These are phyloP conservation scores for Centaurea solstitialis DNA, from an alignment of 129 eudicot species.

Conservation along the genomic window DNA sequence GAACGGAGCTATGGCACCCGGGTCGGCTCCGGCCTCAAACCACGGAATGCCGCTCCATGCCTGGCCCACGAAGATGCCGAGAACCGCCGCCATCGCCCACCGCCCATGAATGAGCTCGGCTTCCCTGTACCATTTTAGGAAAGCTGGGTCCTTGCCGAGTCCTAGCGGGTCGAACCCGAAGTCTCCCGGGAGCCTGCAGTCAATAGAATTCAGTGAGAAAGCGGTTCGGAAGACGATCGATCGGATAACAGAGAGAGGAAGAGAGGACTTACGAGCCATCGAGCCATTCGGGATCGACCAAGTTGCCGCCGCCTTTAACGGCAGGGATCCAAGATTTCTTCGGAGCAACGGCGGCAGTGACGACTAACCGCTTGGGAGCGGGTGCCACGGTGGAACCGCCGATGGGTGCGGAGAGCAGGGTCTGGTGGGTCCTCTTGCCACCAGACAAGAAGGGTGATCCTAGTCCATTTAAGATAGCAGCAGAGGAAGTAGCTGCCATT, in stretches of 20 bases:
- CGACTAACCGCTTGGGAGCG: conserved; percentile 52
- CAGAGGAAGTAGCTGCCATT: conserved; percentile 57
- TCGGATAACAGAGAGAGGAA: background rate
- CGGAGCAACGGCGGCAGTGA: conserved; percentile 63
- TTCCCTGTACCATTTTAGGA: conserved; percentile 95
- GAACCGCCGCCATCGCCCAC: conserved; percentile 95
- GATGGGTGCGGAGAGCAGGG: conserved; percentile 45
- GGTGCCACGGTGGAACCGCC: conserved; percentile 26
- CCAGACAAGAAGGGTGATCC: conserved; percentile 81
- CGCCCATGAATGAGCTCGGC: conserved; percentile 97
- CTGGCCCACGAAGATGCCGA: conserved; percentile 94
- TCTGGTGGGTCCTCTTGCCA: conserved; percentile 56
- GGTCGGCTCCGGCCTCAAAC: conserved; percentile 98
- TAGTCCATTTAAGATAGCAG: conserved; percentile 77
- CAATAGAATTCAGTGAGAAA: background rate
- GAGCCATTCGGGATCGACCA: conserved; percentile 94
- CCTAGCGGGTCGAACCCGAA: conserved; percentile 95
- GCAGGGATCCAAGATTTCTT: conserved; percentile 98
- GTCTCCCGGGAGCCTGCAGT: conserved; percentile 91
- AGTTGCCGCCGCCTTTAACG: conserved; percentile 83
- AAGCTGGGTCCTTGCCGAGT: conserved; percentile 96
- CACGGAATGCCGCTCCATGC: conserved; percentile 97
- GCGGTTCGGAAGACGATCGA: background rate
- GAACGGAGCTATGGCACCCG: conserved; percentile 88
- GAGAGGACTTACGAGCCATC: conserved; percentile 86